Evolutionary conservation across 129 eudicot species (phyloP), one percentile per base, ranked within the genome.

Genomic region (Escallonia herrerae): DNA sequence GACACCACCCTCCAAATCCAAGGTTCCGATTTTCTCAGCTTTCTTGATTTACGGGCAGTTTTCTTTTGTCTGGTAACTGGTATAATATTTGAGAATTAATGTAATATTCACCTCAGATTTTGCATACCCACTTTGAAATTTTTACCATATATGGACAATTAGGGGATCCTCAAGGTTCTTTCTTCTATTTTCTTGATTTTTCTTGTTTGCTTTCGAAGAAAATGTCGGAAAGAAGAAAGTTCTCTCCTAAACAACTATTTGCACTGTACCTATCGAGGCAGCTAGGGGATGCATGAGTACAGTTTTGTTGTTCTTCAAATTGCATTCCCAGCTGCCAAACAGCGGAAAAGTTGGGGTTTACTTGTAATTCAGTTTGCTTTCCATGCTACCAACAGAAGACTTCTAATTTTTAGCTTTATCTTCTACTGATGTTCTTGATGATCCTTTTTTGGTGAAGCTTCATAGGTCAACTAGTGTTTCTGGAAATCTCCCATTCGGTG

Each of bases 401-500:
- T 8, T 45, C 6, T 14, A 8, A 15, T 55, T 55, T 55, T 5
- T 3, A 14, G 4, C 7, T 15, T 5, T 3, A n/a, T 12, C 40
- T 39, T 60, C 41, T 8, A 40, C 51, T 67, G 62, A 11, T 42
- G 22, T 7, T 46, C 8, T 13, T 63, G 2, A 57, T 44, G 52
- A 6, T 33, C 58, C 33, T n/a, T 5, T 15, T 56, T 67, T 9
- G 8, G 5, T 78, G 70, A 75, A 82, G 91, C 77, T 75, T 70
- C 79, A 74, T 62, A 79, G 84, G 72, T 79, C 95, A 50, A 81
- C 78, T 72, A 79, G 73, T 71, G 83, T 87, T 71, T 77, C 88
- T 3, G 85, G 80, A 72, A 70, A 76, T 58, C 79, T 76, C 71
- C 75, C 79, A 43, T 70, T 75, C 4, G 74, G 77, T 39, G 96